Conservation (phyloP, 768 basidiomycete species). For the Cantharellus anzutake region DNA sequence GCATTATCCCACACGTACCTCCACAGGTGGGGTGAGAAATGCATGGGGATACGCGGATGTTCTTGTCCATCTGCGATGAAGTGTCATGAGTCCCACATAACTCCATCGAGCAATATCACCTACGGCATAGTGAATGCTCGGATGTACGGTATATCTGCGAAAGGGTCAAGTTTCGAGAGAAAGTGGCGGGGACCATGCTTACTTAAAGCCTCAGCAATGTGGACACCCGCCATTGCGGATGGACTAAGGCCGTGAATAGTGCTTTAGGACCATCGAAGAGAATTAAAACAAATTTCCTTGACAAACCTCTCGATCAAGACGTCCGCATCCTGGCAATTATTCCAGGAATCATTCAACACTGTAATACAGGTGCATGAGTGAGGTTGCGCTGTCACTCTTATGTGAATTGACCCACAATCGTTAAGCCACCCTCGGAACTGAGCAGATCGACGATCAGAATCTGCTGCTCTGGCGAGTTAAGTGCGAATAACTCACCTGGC, state of each 20-base stretch:
- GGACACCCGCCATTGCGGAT: conserved; percentile 50
- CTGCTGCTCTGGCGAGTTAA: background rate
- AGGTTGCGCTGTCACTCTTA: background rate
- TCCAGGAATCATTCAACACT: conserved; percentile 42
- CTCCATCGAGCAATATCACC: conserved; percentile 4
- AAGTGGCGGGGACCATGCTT: conserved; percentile 10
- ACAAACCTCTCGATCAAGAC: conserved; percentile 31
- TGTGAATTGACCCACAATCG: conserved; percentile 23
- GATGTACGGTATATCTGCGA: conserved; percentile 41
- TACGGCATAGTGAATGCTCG: conserved; percentile 44
- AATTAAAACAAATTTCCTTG: background rate
- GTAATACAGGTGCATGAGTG: background rate
- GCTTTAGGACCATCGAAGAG: background rate
- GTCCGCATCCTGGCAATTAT: conserved; percentile 42
- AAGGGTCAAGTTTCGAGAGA: conserved; percentile 1
- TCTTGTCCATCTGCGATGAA: conserved; percentile 14
- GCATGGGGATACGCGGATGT: conserved; percentile 46
- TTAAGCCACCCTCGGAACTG: conserved; percentile 51
- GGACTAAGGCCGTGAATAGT: conserved; percentile 20
- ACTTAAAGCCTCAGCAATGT: conserved; percentile 50
- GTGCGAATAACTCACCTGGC: conserved; percentile 22
- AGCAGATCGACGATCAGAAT: conserved; percentile 1
- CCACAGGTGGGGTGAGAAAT: conserved; percentile 42
- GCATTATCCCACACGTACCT: conserved; percentile 16
- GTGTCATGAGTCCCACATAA: conserved; percentile 20